Conservation (phyloP, 208 protist species). For the Acanthamoeba sp. region DNA sequence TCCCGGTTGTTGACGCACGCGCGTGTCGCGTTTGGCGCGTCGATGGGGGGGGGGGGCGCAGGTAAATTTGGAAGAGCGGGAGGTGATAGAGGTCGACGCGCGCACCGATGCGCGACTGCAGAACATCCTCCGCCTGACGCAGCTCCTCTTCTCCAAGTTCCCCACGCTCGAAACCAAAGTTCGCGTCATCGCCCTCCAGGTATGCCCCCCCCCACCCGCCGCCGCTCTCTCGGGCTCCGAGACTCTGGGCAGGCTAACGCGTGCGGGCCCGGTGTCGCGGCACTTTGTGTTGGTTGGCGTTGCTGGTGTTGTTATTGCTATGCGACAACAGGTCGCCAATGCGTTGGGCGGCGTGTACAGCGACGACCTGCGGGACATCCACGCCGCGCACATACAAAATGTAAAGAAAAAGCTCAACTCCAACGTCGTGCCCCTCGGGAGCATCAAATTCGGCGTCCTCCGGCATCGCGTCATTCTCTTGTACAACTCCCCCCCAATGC, state of each 20-base stretch:
- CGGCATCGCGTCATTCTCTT: constrained; percentile 67
- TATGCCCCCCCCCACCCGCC: not conserved
- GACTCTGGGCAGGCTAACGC: too few relatives aligned
- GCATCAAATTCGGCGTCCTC: constrained; percentile 32
- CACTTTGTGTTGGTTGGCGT: too few relatives aligned
- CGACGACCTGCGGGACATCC: constrained; percentile 14
- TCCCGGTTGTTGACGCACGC: not conserved
- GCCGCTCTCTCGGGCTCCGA: too few relatives aligned
- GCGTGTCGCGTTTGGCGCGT: not conserved
- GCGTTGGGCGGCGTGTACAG: constrained; percentile 31
- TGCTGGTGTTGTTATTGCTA: too few relatives aligned
- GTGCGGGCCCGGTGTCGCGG: too few relatives aligned
- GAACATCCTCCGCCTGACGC: constrained; percentile 42
- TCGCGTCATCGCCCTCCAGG: constrained; percentile 44
- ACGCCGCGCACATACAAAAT: constrained; percentile 22
- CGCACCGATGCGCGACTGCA: constrained; percentile 43
- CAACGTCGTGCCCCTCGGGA: constrained; percentile 51
- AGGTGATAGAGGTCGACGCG: constrained; percentile 50
- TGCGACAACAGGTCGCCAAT: too few relatives aligned
- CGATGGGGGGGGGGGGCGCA: not conserved
- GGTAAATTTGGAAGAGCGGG: constrained; percentile 29
- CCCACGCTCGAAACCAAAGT: constrained; percentile 65
- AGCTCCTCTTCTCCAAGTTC: constrained; percentile 71
- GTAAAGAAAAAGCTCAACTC: constrained; percentile 30
- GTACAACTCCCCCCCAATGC: not conserved